These are phyloP conservation scores for Colletotrichum tamarilloi DNA, from an alignment of 2,329 filamentous ascomycete species.

Conservation along the genomic window DNA sequence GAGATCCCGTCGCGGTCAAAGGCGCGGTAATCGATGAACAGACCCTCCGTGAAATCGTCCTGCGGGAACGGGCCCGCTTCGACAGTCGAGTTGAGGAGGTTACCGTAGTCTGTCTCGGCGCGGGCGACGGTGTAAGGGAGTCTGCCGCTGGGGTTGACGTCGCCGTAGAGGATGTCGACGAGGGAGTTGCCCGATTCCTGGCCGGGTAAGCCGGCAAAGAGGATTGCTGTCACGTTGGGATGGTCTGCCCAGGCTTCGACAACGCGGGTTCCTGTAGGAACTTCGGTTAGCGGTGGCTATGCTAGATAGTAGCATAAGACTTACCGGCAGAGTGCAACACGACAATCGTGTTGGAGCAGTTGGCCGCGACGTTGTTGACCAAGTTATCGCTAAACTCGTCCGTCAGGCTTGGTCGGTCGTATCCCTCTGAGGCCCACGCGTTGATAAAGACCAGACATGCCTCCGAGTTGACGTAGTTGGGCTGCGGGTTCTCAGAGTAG, in stretches of 20 bases:
- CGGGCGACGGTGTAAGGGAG: conserved; percentile 77
- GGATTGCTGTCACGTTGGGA: conserved; percentile 64
- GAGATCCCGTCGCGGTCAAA: conserved; percentile 78
- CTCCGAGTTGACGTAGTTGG: conserved; percentile 59
- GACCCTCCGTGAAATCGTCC: conserved; percentile 80
- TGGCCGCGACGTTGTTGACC: conserved; percentile 65
- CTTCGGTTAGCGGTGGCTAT: background rate
- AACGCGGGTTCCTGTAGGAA: conserved; percentile 43
- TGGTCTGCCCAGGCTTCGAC: conserved; percentile 63
- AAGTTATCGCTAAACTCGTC: conserved; percentile 74
- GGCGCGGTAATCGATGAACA: conserved; percentile 85
- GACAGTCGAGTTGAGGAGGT: conserved; percentile 71
- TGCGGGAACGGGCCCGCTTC: conserved; percentile 67
- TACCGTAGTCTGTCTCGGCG: conserved; percentile 79
- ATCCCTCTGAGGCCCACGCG: conserved; percentile 78
- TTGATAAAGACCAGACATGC: conserved; percentile 77
- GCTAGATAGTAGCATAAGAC: conserved; percentile 13
- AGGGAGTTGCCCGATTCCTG: conserved; percentile 64
- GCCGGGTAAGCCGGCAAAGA: conserved; percentile 65
- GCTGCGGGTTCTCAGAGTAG: conserved; percentile 53
- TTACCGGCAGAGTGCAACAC: conserved; percentile 72
- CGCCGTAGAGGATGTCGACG: conserved; percentile 59
- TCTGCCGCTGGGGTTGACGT: conserved; percentile 67
- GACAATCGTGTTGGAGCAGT: conserved; percentile 72
- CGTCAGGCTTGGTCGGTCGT: conserved; percentile 65